Percentiles rank a stretch among this genome's conserved stretches.
Evolutionary conservation across 176 grass and related monocot species (phyloP).

Genomic region (Ampelocalamus luodianensis): DNA sequence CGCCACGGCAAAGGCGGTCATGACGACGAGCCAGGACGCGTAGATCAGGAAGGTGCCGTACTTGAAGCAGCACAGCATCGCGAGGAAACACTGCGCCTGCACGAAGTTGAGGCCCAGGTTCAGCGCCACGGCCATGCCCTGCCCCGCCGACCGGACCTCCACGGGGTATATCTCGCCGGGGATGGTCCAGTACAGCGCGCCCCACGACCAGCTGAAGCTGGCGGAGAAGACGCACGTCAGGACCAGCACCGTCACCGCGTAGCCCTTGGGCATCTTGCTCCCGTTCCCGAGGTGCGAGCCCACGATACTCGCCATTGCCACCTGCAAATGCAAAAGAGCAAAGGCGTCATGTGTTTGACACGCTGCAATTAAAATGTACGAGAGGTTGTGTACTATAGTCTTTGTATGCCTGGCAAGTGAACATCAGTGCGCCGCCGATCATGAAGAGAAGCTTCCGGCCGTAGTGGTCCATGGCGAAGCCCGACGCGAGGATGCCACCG

Average conservation of each 20-base stretch:
- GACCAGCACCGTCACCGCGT: conserved; percentile 66
- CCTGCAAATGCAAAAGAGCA: conserved; percentile 21
- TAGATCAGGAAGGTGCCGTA: conserved; percentile 67
- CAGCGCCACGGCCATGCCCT: conserved; percentile 66
- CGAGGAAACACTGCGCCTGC: conserved; percentile 80
- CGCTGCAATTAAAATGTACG: neutral
- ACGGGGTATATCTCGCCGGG: conserved; percentile 87
- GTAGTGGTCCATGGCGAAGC: conserved; percentile 68
- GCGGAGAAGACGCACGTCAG: conserved; percentile 67
- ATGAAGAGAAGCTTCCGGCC: conserved; percentile 77
- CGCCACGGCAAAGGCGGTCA: conserved; percentile 67
- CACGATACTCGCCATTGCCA: conserved; percentile 71
- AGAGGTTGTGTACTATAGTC: neutral
- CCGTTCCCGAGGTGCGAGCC: conserved; percentile 52
- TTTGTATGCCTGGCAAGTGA: conserved; percentile 50
- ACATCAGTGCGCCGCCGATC: conserved; percentile 71
- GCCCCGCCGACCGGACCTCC: conserved; percentile 77
- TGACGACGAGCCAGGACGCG: conserved; percentile 64
- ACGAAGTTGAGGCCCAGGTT: conserved; percentile 83
- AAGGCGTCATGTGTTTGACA: neutral
- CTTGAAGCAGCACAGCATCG: conserved; percentile 80
- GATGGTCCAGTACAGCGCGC: conserved; percentile 74
- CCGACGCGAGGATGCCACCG: conserved; percentile 61
- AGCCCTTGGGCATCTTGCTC: conserved; percentile 57
- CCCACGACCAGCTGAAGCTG: conserved; percentile 89